A percentile compares a stretch with the other conserved stretches of the same genome.
Conservation (phyloP, 495 filamentous ascomycete genomes). For the Recurvomyces mirabilis region DNA sequence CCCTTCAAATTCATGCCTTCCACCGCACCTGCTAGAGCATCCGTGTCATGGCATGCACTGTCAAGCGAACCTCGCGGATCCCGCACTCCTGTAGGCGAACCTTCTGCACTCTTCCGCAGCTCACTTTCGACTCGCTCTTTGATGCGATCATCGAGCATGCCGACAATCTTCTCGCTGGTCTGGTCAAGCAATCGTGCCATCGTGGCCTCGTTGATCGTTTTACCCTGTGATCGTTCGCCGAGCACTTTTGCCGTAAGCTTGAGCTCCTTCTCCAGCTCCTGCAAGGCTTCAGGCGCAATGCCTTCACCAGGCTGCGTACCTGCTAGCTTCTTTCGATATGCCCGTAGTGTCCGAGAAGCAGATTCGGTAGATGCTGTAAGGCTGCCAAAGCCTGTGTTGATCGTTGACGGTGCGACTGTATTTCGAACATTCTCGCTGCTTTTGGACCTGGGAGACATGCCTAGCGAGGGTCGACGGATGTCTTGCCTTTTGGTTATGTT, state of each 20-base stretch:
- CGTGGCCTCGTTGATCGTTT: slow-evolving; percentile 41
- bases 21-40: slow-evolving; percentile 9
- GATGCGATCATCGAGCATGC: slow-evolving; percentile 61
- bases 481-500: not conserved
- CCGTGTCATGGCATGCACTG: not conserved
- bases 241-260: slow-evolving; percentile 67
- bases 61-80: not conserved
- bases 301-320: not conserved
- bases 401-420: slow-evolving; percentile 23
- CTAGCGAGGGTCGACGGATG: slow-evolving; percentile 43
- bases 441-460: slow-evolving; percentile 45
- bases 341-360: slow-evolving; percentile 62
- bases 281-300: slow-evolving; percentile 5
- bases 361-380: slow-evolving; percentile 70
- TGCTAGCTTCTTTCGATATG: slow-evolving; percentile 71
- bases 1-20: no score
- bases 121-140: slow-evolving; percentile 24
- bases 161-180: slow-evolving; percentile 58
- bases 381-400: slow-evolving; percentile 35
- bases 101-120: slow-evolving; percentile 15
- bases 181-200: slow-evolving; percentile 56
- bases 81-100: slow-evolving; percentile 1
- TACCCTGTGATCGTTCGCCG: slow-evolving; percentile 37
- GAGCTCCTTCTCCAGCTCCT: slow-evolving; percentile 31
- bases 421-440: slow-evolving; percentile 36